Base-by-base conservation (phyloP, 306 rosid species). In the Neltuma alba region DNA sequence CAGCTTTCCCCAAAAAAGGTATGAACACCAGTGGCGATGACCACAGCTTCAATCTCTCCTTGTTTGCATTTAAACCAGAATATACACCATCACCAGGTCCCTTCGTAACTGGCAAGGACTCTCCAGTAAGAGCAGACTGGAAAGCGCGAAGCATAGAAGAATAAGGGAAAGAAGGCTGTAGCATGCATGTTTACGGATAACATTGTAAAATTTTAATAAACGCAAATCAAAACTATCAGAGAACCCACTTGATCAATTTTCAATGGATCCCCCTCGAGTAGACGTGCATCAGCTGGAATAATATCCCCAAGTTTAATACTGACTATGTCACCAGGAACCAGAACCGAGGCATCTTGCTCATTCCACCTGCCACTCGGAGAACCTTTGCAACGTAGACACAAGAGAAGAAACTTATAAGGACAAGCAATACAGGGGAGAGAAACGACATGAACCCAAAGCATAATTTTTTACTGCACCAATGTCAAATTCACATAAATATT, bases 321-420 rank as follows among this genome's bases (percentile, higher is more conserved):
- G 76, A 94, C 41, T 47, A 94, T 78, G 87, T 94, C 98, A 86
- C 98, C 98, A 0, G 98, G 98, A 70, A 94, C 98, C 60, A 94
- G 87, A 52, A 80, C 81, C 9, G 97, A 79, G 13, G 98, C 97
- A 81, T 94, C 98, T 74, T 91, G 93, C 70, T 91, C 98, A 27
- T 40, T 88, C 98, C 98, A 94, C 86, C 98, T 92, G 80, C 97
- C 97, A 86, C 97, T 82, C 98, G 90, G 74, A 94, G 98, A 83
- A 91, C 92, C 98, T 94, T 84, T 21, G 74, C 82, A 83, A 74
- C 74, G 74, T 75, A 83, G 47, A 6, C 45, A 41, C 71, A 65
- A 77, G 69, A 80, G 80, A 54, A 7, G n/a, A 80, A 72, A 85
- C 81, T 45, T 45, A 61, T 33, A 70, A 74, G 63, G 13, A 68